Percentiles rank a stretch among this genome's conserved stretches.
Evolutionary conservation across 306 rosid genomes (phyloP).

Genomic region (Oxytropis ochrocephala): DNA sequence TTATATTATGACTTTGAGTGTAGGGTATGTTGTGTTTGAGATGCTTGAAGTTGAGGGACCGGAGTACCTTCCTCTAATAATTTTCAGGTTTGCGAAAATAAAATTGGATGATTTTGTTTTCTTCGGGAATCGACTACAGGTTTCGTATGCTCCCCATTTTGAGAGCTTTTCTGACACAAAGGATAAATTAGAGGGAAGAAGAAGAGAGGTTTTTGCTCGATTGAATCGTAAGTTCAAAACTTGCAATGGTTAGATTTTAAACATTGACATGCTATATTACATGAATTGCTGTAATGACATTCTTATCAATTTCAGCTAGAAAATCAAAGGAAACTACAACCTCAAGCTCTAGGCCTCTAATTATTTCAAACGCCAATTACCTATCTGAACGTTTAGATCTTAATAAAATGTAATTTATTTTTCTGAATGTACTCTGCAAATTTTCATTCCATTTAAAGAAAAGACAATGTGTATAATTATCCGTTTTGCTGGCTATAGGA

Average conservation of each 20-base stretch:
- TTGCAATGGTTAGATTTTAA: not conserved
- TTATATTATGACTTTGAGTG: not conserved
- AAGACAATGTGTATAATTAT: not conserved
- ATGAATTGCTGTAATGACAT: not conserved
- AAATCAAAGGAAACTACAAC: constrained; percentile 45
- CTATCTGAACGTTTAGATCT: constrained; percentile 24
- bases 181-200: constrained; percentile 80
- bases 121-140: constrained; percentile 66
- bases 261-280: not conserved
- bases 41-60: constrained; percentile 14
- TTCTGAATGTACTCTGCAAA: not conserved
- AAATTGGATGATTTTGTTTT: constrained; percentile 77
- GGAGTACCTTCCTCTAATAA: not conserved
- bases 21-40: constrained; percentile 1
- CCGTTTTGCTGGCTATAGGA: constrained; percentile 28
- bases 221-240: constrained; percentile 44
- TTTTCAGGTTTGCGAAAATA: constrained; percentile 80
- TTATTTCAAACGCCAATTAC: constrained; percentile 21
- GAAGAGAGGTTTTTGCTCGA: constrained; percentile 65
- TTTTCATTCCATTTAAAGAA: not conserved
- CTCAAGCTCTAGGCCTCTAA: constrained; percentile 21
- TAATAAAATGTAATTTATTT: constrained; percentile 28
- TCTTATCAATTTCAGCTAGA: constrained; percentile 40
- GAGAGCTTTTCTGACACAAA: constrained; percentile 65
- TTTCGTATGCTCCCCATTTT: constrained; percentile 77